phyloP scores from a whole-genome alignment of 1,284 basidiomycete species.

The Cystobasidium pallidum region DNA sequence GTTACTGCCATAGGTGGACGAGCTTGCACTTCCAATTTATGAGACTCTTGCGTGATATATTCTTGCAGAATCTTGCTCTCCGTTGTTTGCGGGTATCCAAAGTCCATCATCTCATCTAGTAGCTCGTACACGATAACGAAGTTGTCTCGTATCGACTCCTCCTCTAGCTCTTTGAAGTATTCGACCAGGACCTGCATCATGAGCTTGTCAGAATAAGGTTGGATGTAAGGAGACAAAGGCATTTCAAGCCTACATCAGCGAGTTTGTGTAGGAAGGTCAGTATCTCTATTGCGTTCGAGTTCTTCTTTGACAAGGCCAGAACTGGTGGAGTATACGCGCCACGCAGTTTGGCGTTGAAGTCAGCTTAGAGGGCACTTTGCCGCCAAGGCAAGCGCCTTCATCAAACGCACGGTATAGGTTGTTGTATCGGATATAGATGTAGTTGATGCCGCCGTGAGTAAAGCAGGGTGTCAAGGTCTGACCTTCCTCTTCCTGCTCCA shows the following conservation, averaged over 20 bases:
- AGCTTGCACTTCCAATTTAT: constrained; percentile 97
- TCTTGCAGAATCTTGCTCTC: constrained; percentile 99
- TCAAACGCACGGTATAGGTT: constrained; percentile 84
- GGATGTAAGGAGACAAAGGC: no score
- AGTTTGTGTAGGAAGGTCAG: constrained; percentile 96
- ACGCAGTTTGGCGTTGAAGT: constrained; percentile 4
- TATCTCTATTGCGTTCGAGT: constrained; percentile 93
- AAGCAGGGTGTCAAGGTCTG: constrained; percentile 94
- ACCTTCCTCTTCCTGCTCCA: constrained; percentile 97
- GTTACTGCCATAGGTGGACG: constrained; percentile 96
- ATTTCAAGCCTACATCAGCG: constrained; percentile 59
- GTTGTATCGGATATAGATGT: constrained; percentile 97
- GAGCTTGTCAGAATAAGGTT: not conserved
- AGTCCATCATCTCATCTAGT: constrained; percentile 99
- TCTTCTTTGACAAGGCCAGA: constrained; percentile 91
- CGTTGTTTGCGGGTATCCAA: constrained; percentile 98
- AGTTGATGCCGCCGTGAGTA: constrained; percentile 90
- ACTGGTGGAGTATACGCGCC: constrained; percentile 64
- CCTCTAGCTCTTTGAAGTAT: constrained; percentile 99
- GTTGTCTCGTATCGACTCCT: constrained; percentile 98
- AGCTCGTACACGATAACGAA: constrained; percentile 97
- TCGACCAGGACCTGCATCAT: constrained; percentile 78
- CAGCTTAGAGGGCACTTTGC: not conserved
- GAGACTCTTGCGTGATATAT: constrained; percentile 96
- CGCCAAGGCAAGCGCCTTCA: not conserved